Conservation (phyloP, 805 yeast species). For the Citeromyces nyonsensis region DNA sequence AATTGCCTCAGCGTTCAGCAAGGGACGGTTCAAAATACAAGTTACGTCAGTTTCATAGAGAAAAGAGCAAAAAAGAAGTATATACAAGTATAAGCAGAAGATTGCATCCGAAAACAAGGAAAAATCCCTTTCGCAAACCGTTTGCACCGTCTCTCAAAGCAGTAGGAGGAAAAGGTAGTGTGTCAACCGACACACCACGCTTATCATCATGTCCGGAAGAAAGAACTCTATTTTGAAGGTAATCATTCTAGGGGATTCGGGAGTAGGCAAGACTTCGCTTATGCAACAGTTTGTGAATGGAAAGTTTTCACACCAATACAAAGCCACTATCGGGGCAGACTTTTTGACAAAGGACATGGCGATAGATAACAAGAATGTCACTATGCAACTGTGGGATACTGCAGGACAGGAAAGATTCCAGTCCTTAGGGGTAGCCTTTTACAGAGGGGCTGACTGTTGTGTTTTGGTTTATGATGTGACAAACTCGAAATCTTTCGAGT, state of each 20-base stretch:
- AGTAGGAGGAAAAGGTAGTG: too few species aligned
- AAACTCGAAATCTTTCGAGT: slow-evolving; percentile 84
- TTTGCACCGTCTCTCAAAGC: too few species aligned
- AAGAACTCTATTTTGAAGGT: slow-evolving; percentile 72
- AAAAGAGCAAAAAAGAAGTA: too few species aligned
- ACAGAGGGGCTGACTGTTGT: slow-evolving; percentile 97
- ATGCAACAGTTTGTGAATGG: slow-evolving; percentile 96
- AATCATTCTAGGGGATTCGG: slow-evolving; percentile 90
- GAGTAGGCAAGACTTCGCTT: slow-evolving; percentile 92
- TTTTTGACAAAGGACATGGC: slow-evolving; percentile 82
- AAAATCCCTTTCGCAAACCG: too few species aligned
- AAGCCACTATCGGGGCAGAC: slow-evolving; percentile 97
- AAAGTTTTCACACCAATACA: slow-evolving; percentile 88
- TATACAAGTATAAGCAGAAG: too few species aligned
- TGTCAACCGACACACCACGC: too few species aligned
- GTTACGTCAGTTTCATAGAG: too few species aligned
- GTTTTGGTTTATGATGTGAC: slow-evolving; percentile 93
- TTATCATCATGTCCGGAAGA: slow-evolving; percentile 31
- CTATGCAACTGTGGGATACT: slow-evolving; percentile 93
- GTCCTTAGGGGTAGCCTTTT: slow-evolving; percentile 90
- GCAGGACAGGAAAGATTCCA: slow-evolving; percentile 98
- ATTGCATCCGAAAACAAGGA: too few species aligned
- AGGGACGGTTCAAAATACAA: too few species aligned
- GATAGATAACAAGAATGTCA: slow-evolving; percentile 71
- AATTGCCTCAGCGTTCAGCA: too few species aligned